Base-by-base conservation (phyloP, 2,329 filamentous ascomycete species). In the Neopestalotiopsis sp. region DNA sequence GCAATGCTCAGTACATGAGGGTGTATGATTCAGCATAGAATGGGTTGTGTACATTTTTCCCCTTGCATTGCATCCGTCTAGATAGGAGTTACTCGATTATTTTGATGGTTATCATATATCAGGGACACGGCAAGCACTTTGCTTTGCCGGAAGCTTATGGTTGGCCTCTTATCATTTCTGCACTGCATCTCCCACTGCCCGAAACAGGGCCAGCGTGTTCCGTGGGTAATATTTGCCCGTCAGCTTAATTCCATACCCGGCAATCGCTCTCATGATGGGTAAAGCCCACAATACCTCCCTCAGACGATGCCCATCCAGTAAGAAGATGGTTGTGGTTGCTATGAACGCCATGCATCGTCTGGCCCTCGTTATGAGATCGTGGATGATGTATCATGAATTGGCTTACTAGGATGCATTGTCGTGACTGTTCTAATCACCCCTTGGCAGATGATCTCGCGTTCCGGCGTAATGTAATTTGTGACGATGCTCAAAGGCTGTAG, bases 1-100 rank as follows among this genome's bases (percentile, higher is more conserved):
- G 45, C 45, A 53, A 53, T 53, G 45, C 45, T 53, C 45, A 4
- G 17, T 14, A n/a, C 45, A 53, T 53, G n/a, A 2, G 45, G 14
- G 6, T 20, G 17, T 10, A 20, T 20, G 45, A 53, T 24, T 53
- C 45, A 53, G 45, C n/a, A 53, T 53, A 53, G 17, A 53, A 53
- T 53, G 14, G 45, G 45, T 53, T 53, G 45, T 53, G 45, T 53
- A 53, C 45, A 53, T 53, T 53, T n/a, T 53, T n/a, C 45, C 9
- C n/a, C 17, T 53, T 53, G 45, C 45, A 53, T 53, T 17, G 45
- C 45, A 53, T 53, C 45, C 45, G 45, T 53, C 45, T 53, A 53
- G 45, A 53, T 53, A 53, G 45, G 45, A 53, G 45, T 53, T 53
- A 53, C 45, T 53, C n/a, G 20, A n/a, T 53, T n/a, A 53, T 53